Evolutionary conservation across 305 asterid genomes (phyloP).

Genomic region (Solanum chacoense): DNA sequence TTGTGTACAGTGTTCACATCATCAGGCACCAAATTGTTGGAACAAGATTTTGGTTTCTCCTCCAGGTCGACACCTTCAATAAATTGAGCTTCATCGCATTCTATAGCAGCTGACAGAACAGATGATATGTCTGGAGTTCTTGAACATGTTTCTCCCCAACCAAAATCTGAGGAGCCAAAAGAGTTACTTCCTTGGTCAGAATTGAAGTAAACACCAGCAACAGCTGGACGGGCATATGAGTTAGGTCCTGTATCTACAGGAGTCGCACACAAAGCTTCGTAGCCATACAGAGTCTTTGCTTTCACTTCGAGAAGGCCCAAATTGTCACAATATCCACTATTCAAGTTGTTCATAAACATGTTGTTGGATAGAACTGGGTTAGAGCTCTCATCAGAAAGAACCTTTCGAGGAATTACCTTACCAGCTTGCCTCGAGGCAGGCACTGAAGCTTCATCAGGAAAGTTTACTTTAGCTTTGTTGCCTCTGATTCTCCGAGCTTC

Average conservation of each 20-base stretch:
- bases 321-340: conserved; percentile 30
- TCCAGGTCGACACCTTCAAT: conserved; percentile 32
- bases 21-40: conserved; percentile 16
- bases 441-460: conserved; percentile 50
- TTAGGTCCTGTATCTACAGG: conserved; percentile 25
- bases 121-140: conserved; percentile 76
- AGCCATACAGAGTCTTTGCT: conserved; percentile 26
- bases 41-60: conserved; percentile 32
- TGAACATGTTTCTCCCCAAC: conserved; percentile 59
- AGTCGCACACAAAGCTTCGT: conserved; percentile 16
- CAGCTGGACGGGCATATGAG: conserved; percentile 28
- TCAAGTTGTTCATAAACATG: conserved; percentile 23
- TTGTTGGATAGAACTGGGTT: conserved; percentile 20
- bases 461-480: conserved; percentile 84
- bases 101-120: conserved; percentile 44
- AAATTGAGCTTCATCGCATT: conserved; percentile 36
- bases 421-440: conserved; percentile 25
- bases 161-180: conserved; percentile 61
- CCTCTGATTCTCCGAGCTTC: conserved; percentile 96
- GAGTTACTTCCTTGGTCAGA: conserved; percentile 85
- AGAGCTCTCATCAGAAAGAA: conserved; percentile 20
- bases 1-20: conserved; percentile 10
- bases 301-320: conserved; percentile 44
- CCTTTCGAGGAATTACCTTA: conserved; percentile 23
- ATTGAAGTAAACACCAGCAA: conserved; percentile 38